Percentiles rank a stretch among this genome's conserved stretches.
These are phyloP conservation scores for Aspergillus diversus DNA, from an alignment of 495 filamentous ascomycete genomes.

Conservation along the genomic window DNA sequence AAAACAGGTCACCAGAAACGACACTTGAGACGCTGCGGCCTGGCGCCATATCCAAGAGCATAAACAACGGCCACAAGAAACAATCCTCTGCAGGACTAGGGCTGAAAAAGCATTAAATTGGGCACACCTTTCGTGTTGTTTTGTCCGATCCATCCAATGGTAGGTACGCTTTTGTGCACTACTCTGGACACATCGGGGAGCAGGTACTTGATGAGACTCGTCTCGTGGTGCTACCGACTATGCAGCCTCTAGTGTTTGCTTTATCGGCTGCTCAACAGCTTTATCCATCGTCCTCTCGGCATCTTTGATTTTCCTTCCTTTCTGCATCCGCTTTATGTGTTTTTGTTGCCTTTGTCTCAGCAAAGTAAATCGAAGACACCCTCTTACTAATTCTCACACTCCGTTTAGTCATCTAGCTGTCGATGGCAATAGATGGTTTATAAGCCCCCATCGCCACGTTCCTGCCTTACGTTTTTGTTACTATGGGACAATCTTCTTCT, in stretches of 20 bases:
- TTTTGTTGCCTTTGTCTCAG: not conserved
- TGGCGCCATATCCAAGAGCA: slow-evolving; percentile 8
- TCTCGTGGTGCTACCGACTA: slow-evolving; percentile 11
- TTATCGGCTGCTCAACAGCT: slow-evolving; percentile 7
- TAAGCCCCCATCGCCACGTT: slow-evolving; percentile 28
- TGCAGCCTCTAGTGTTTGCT: slow-evolving; percentile 18
- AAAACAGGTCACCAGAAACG: slow-evolving; percentile 6
- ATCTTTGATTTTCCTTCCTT: not conserved
- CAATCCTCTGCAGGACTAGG: not conserved
- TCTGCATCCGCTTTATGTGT: slow-evolving; percentile 2
- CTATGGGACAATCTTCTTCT: slow-evolving; percentile 56
- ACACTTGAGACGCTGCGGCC: slow-evolving; percentile 9
- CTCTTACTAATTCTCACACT: slow-evolving; percentile 29
- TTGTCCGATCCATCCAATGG: slow-evolving; percentile 26
- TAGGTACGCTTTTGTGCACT: slow-evolving; percentile 18
- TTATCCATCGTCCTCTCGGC: not conserved
- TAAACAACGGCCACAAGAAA: not conserved
- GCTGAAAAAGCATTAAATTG: not conserved
- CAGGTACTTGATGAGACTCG: slow-evolving; percentile 2
- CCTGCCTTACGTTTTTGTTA: slow-evolving; percentile 32
- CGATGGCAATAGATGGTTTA: slow-evolving; percentile 40
- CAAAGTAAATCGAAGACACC: not conserved
- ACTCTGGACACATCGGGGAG: not conserved
- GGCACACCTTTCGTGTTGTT: slow-evolving; percentile 10
- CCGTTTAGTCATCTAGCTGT: slow-evolving; percentile 27